A percentile compares a stretch with the other conserved stretches of the same genome.
phyloP scores from a whole-genome alignment of 768 basidiomycete genomes.

The Neoboletus brunneissimus region DNA sequence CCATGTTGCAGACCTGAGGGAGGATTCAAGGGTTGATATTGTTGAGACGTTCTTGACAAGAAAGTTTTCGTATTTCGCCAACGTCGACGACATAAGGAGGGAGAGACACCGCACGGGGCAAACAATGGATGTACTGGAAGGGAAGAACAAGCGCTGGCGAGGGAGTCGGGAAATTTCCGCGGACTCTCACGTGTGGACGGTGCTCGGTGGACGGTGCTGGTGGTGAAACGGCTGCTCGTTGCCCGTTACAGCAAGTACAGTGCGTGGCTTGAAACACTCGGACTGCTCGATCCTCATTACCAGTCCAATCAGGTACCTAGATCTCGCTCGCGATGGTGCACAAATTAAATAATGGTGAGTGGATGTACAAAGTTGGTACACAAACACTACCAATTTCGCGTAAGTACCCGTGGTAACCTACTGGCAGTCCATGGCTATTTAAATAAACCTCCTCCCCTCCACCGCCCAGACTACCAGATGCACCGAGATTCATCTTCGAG shows the following conservation, averaged over 20 bases:
- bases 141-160: not conserved
- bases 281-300: too few species aligned
- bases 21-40: conserved; percentile 85
- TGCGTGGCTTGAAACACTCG: not conserved
- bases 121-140: not conserved
- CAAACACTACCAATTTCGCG: conserved; percentile 20
- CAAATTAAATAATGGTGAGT: not conserved
- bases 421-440: not conserved
- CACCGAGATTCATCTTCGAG: conserved; percentile 22
- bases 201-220: not conserved
- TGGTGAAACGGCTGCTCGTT: not conserved
- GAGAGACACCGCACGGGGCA: not conserved
- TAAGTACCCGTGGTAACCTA: conserved; percentile 15
- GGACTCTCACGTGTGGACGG: conserved; percentile 1
- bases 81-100: conserved; percentile 52
- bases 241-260: not conserved
- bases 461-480: conserved; percentile 20
- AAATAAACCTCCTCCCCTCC: conserved; percentile 6
- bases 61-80: conserved; percentile 78
- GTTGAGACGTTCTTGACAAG: conserved; percentile 82
- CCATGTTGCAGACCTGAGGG: conserved; percentile 89
- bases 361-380: conserved; percentile 26
- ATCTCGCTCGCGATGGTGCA: not conserved
- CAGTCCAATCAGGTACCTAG: not conserved
- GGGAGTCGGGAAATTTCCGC: conserved; percentile 7